Evolutionary conservation across 73 alveolate species (phyloP).

Genomic region (Effrenium voratum): DNA sequence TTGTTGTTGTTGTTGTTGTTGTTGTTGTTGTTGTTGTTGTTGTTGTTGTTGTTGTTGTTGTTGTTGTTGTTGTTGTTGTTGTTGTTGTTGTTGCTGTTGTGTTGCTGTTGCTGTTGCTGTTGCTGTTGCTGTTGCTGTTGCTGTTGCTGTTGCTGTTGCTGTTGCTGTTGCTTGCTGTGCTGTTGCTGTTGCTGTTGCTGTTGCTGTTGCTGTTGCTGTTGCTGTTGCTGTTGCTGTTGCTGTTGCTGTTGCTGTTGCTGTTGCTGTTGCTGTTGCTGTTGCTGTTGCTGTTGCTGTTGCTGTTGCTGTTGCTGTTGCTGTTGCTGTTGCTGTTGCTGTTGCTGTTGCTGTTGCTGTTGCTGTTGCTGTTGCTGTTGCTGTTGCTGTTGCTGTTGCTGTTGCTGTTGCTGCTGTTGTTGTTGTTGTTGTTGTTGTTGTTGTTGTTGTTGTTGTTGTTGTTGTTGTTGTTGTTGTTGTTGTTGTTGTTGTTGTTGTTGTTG

Average conservation of each 20-base stretch:
- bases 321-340: not conserved
- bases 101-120: slow-evolving; percentile 22
- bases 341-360: not conserved
- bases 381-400: slow-evolving; percentile 5
- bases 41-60: not conserved
- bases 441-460: not conserved
- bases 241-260: not conserved
- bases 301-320: not conserved
- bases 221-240: not conserved
- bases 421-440: not conserved
- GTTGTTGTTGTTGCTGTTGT: not conserved
- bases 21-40: not conserved
- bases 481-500: not conserved
- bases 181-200: not conserved
- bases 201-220: not conserved
- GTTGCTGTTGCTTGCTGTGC: not conserved
- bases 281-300: not conserved
- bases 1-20: not conserved
- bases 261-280: slow-evolving; percentile 87
- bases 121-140: slow-evolving; percentile 67
- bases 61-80: not conserved
- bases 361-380: not conserved
- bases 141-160: not conserved
- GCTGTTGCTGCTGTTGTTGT: slow-evolving; percentile 72
- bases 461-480: not conserved